Conservation (phyloP, 2,329 filamentous ascomycete genomes). For the Nemania bipapillata region DNA sequence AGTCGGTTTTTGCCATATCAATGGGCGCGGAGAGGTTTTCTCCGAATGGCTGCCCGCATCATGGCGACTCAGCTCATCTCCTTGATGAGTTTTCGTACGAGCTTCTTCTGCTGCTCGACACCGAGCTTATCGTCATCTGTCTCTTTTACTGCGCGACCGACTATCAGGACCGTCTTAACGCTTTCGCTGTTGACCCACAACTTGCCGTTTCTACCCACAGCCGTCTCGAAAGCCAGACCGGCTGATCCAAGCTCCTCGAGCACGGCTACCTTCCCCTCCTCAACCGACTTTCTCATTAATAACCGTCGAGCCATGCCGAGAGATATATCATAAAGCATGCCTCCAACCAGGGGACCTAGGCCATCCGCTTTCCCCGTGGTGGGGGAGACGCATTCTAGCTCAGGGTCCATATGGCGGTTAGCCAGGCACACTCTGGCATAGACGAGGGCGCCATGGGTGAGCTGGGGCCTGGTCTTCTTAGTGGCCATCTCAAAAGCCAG, state of each 20-base stretch:
- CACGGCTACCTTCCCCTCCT: constrained; percentile 74
- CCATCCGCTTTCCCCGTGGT: constrained; percentile 90
- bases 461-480: constrained; percentile 87
- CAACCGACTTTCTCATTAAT: constrained; percentile 71
- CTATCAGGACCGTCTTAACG: constrained; percentile 75
- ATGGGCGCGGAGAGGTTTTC: constrained; percentile 4
- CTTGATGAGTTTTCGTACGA: constrained; percentile 74
- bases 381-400: constrained; percentile 88
- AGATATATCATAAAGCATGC: constrained; percentile 86
- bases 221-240: constrained; percentile 90
- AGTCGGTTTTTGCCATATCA: constrained; percentile 9
- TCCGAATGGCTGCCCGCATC: constrained; percentile 27
- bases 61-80: constrained; percentile 59
- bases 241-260: constrained; percentile 80
- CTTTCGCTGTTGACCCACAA: constrained; percentile 89
- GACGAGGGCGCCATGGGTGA: constrained; percentile 79
- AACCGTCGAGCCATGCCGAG: constrained; percentile 83
- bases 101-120: constrained; percentile 74
- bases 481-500: constrained; percentile 92
- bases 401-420: constrained; percentile 85
- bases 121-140: constrained; percentile 76
- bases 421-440: constrained; percentile 86
- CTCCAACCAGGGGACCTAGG: constrained; percentile 81
- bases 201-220: constrained; percentile 89
- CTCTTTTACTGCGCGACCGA: constrained; percentile 80